Evolutionary conservation across 768 basidiomycete genomes (phyloP).

Genomic region (Termitomyces sp.): DNA sequence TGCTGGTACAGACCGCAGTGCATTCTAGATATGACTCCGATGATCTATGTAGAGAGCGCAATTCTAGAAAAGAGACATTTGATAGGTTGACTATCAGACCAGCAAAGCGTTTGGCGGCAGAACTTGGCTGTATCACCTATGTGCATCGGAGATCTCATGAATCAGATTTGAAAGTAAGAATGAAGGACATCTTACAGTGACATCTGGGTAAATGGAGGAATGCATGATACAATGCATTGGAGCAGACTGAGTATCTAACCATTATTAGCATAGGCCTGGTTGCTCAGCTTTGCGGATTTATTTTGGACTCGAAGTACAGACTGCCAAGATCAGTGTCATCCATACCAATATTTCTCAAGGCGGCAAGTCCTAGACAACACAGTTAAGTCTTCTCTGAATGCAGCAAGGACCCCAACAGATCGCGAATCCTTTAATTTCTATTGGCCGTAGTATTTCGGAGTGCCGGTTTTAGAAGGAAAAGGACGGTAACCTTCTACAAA

Average conservation of each 20-base stretch:
- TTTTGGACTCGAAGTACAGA: neutral
- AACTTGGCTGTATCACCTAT: neutral
- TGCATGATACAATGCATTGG: too few relatives aligned
- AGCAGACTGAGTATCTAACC: neutral
- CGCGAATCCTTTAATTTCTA: neutral
- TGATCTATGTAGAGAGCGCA: neutral
- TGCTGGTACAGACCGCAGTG: too few relatives aligned
- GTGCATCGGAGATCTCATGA: neutral
- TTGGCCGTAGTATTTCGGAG: neutral
- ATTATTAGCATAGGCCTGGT: neutral
- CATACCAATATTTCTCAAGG: neutral
- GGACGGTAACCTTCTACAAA: neutral
- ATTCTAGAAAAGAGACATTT: neutral
- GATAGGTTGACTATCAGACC: neutral
- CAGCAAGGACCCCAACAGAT: neutral
- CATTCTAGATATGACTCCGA: neutral
- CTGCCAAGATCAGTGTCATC: neutral
- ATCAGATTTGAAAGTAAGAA: neutral
- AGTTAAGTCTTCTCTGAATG: neutral
- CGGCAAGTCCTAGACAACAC: neutral
- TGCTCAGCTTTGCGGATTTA: neutral
- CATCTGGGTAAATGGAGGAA: neutral
- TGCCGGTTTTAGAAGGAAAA: neutral
- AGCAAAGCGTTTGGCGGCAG: neutral
- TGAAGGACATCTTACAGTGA: neutral